Base-by-base conservation (phyloP, 495 filamentous ascomycete genomes). In the Podospora anserina region DNA sequence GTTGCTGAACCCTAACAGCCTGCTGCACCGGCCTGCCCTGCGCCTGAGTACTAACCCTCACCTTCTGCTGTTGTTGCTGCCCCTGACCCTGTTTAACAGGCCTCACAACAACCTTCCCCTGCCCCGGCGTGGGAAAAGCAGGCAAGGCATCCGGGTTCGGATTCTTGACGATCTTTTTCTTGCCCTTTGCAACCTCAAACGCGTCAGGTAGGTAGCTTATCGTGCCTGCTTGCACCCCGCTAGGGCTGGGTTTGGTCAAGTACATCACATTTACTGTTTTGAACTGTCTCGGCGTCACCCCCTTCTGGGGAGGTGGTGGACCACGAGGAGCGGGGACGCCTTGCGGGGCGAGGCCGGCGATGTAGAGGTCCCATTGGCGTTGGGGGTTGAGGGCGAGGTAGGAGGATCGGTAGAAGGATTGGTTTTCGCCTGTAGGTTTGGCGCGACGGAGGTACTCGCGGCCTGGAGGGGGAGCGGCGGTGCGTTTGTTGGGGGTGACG, bases 341-440 rank as follows among this genome's bases (percentile, higher is more conserved):
- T 30, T 15, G 60, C 20, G 68, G 68, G 0, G 68, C 68, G 19
- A 64, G 19, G 13, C 68, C 68, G 3, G 64, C 53, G n/a, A 63
- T n/a, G 68, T 63, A 66, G 20, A 70, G 68, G 60, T 70, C 60
- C 28, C 55, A 70, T 54, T 64, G 64, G 28, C 34, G 61, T n/a
- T 34, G 28, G n/a, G 28, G 61, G 61, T 28, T 5, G 27, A 63
- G 30, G 32, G 61, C 32, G 30, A 19, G 30, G 30, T 63, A 63
- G 30, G 61, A 39, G 15, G 28, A 27, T 27, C 61, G 61, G 61
- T 63, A 63, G 20, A 63, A 63, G 61, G 30, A 19, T 49, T 63
- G 61, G 61, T 63, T 63, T n/a, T 34, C 27, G 30, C 61, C 61
- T n/a, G 30, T 63, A 13, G 34, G 2, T 9, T 30, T 7, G 61